Evolutionary conservation across 2,329 filamentous ascomycete genomes (phyloP), one percentile per base, ranked within the genome.

Genomic region (Cercospora sp.): DNA sequence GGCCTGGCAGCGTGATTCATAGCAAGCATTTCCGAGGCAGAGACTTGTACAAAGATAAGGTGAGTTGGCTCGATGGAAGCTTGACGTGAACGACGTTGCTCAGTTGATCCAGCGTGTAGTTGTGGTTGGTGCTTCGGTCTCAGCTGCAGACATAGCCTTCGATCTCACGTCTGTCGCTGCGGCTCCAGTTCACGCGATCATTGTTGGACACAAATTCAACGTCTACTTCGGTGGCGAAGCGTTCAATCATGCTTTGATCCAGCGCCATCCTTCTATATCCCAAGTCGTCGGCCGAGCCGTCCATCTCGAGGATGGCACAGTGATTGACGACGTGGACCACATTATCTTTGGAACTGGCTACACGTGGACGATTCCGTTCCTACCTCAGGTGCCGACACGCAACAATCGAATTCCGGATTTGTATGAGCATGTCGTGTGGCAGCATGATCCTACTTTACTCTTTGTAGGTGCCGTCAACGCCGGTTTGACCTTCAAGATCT

Each of bases 291-390:
- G 76, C 3, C 77, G 82, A 23, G 85, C 82, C 0, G 84, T 89
- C 0, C 80, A 86, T 66, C 86, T 90, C 59, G 79, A 82, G 36
- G 86, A 90, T 69, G 87, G 87, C 1, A 83, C 80, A 0, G 79
- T 75, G 0, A 80, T 88, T 6, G 70, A 80, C 0, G 80, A 85
- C 18, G 85, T 91, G 13, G 89, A 91, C 75, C 75, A 86, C 72
- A 82, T 91, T 69, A 85, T 91, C 70, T 89, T 91, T 67, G 88
- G 88, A 23, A 91, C 89, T 0, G 89, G 89, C 0, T 90, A 89
- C 75, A 84, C 81, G 28, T 90, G 87, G 87, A 87, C 86, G 0
- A 75, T 90, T 0, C 88, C 88, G 0, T 90, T 90, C 73, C 75
- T 89, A 0, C 85, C 86, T 0, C 74, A 82, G 1, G 80, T 89